Conservation (phyloP, 345 rosid species). For the Cardamine occulta region DNA sequence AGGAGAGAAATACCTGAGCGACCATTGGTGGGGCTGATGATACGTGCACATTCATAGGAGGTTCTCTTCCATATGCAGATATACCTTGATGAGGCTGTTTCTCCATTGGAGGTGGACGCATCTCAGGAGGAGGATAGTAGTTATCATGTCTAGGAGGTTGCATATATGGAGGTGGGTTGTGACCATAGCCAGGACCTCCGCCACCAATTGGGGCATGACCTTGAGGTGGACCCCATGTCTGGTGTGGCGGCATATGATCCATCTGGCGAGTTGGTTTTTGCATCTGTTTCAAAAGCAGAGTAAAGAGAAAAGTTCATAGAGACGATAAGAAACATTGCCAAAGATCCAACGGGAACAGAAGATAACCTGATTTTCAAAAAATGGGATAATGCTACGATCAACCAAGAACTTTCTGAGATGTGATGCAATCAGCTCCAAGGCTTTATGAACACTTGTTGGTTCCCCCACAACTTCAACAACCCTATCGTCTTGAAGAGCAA, state of each 20-base stretch:
- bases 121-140: slow-evolving; percentile 81
- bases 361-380: slow-evolving; percentile 82
- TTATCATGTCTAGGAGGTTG: slow-evolving; percentile 83
- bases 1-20: slow-evolving; percentile 68
- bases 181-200: slow-evolving; percentile 71
- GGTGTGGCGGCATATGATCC: slow-evolving; percentile 95
- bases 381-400: slow-evolving; percentile 90
- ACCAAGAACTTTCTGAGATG: slow-evolving; percentile 96
- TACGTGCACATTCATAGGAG: slow-evolving; percentile 73
- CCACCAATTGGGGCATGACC: slow-evolving; percentile 71
- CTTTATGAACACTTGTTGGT: slow-evolving; percentile 80
- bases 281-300: slow-evolving; percentile 58
- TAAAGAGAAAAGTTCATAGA: not conserved
- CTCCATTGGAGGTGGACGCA: slow-evolving; percentile 84
- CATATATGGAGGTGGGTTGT: slow-evolving; percentile 76
- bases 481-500: slow-evolving; percentile 98
- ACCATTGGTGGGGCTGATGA: slow-evolving; percentile 86
- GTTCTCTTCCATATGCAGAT: slow-evolving; percentile 95
- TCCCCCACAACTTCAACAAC: slow-evolving; percentile 96
- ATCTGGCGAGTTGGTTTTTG: slow-evolving; percentile 76
- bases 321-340: not conserved
- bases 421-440: slow-evolving; percentile 90
- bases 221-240: slow-evolving; percentile 93
- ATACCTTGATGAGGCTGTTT: slow-evolving; percentile 96
- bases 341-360: slow-evolving; percentile 17